phyloP scores from a whole-genome alignment of 2,329 filamentous ascomycete species.

The Mariannaea elegans region DNA sequence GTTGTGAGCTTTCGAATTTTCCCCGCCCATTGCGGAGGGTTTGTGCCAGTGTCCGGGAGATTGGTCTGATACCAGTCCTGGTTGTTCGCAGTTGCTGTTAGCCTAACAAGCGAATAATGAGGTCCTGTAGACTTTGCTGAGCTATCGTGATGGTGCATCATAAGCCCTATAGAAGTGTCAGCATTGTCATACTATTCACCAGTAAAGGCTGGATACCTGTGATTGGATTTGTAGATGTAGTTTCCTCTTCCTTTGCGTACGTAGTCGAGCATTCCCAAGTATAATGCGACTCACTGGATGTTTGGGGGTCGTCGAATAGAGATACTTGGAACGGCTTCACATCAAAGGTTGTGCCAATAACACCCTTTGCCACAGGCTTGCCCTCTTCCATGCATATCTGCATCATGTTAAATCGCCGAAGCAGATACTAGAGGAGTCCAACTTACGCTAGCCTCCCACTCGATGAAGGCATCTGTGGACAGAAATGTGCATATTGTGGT shows the following conservation, averaged over 20 bases:
- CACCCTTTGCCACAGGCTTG: conserved; percentile 57
- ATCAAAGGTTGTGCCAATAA: conserved; percentile 62
- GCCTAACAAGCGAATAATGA: conserved; percentile 61
- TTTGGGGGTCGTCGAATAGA: conserved; percentile 43
- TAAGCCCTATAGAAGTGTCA: conserved; percentile 50
- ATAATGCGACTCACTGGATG: conserved; percentile 46
- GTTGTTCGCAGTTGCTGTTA: conserved; percentile 61
- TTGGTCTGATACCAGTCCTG: conserved; percentile 64
- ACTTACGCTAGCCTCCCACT: conserved; percentile 62
- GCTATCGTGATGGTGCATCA: conserved; percentile 50
- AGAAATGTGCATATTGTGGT: conserved; percentile 61
- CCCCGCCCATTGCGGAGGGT: conserved; percentile 56
- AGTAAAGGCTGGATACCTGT: conserved; percentile 18
- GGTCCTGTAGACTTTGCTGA: conserved; percentile 45
- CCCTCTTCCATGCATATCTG: conserved; percentile 55
- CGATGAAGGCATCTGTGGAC: conserved; percentile 61
- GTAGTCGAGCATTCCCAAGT: conserved; percentile 56
- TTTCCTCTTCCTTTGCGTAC: conserved; percentile 48
- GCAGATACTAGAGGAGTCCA: not conserved
- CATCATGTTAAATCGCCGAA: conserved; percentile 13
- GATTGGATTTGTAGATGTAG: conserved; percentile 45
- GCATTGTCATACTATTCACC: not conserved
- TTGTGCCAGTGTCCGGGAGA: conserved; percentile 39
- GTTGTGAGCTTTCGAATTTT: conserved; percentile 56
- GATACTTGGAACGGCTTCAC: conserved; percentile 61